Base-by-base conservation (phyloP, 176 grass and related monocot species). In the Ampelocalamus luodianensis region DNA sequence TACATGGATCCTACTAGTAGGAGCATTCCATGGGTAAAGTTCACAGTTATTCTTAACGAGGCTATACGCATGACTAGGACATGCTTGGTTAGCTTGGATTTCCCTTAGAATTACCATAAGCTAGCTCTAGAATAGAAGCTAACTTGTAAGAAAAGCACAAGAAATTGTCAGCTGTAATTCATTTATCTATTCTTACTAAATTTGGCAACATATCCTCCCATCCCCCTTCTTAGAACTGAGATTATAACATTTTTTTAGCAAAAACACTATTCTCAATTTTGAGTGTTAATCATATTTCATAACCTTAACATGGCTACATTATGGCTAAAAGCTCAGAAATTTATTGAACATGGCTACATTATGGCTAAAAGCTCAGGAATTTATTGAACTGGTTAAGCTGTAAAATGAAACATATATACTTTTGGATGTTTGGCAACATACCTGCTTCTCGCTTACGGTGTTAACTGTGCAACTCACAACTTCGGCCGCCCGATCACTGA, bases 21-120 rank as follows among this genome's bases (percentile, higher is more conserved):
- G 40, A 39, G 32, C 67, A 37, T 79, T 71, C n/a, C 60, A 4
- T 50, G 54, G 22, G 50, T 37, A 48, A 71, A 78, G 38, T 53
- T 71, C 12, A 18, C 56, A 73, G 63, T 71, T 79, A 74, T 86
- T 71, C 14, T 62, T 18, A 86, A 71, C 20, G 43, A 79, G 3
- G 62, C 13, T 65, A 51, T 39, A 15, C 32, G 18, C 6, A 65
- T n/a, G 20, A 64, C 74, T 64, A 64, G 34, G 8, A 26, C 71
- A 17, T 83, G 16, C 45, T 65, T 34, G 34, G 29, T 74, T 74
- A 53, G 29, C 58, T 65, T 51, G 44, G 64, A 37, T 17, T 64
- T 66, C n/a, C 7, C 32, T 66, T 6, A 38, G 5, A 66, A 66
- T 32, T 23, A 16, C 27, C 10, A 42, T 48, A 61, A 72, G 17